A percentile compares a stretch with the other conserved stretches of the same genome.
Conservation (phyloP, 2,329 filamentous ascomycete genomes). For the Arthrobotrys musiformis region DNA sequence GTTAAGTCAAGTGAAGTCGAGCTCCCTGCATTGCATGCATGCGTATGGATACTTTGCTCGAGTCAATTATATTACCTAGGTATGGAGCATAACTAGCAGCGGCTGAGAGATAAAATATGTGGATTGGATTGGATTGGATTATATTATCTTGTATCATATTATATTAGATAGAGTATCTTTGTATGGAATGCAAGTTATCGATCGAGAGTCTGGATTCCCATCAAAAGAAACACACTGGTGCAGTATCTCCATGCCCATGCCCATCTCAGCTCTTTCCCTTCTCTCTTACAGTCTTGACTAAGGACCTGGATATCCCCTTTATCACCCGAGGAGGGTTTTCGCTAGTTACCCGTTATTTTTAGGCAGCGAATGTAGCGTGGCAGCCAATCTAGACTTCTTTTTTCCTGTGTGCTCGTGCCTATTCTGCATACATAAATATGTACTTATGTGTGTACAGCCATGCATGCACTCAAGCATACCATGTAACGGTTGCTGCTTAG, state of each 20-base stretch:
- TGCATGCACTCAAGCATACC: background rate
- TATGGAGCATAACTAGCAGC: too few species aligned
- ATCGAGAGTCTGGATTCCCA: background rate
- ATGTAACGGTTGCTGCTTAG: conserved; percentile 12
- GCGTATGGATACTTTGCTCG: background rate
- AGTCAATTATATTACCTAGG: too few species aligned
- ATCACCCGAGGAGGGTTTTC: conserved; percentile 3
- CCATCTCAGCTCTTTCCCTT: too few species aligned
- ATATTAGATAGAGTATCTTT: background rate
- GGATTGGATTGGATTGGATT: too few species aligned
- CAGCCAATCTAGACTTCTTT: conserved; percentile 23
- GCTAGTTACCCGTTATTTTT: conserved; percentile 17
- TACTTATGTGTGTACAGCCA: background rate
- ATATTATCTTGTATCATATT: conserved; percentile 16
- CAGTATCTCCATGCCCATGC: background rate
- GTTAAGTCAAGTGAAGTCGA: too few species aligned
- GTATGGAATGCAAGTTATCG: background rate
- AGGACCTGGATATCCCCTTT: too few species aligned
- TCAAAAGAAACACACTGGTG: background rate
- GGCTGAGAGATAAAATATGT: background rate
- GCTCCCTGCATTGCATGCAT: background rate
- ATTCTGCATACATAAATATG: background rate
- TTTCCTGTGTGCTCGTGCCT: background rate
- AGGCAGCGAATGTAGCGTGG: conserved; percentile 17
- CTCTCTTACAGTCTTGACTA: too few species aligned